Evolutionary conservation across 805 yeast genomes (phyloP).

Genomic region (Zygosaccharomyces rouxii): DNA sequence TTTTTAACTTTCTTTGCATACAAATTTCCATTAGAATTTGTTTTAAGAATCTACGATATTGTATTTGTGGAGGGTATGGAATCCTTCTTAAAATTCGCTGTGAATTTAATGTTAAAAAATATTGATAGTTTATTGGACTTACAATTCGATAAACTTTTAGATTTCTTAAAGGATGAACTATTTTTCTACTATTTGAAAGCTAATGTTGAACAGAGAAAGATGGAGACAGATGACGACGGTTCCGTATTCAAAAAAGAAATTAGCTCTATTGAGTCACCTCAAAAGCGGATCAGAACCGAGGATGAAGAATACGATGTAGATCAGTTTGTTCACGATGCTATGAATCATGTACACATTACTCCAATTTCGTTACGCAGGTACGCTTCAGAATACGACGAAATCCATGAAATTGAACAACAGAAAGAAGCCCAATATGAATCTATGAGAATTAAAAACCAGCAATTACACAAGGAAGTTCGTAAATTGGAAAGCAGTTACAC

Average conservation of each 20-base stretch:
- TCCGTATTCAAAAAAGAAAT: slow-evolving; percentile 17
- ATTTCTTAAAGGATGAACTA: slow-evolving; percentile 71
- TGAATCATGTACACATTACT: slow-evolving; percentile 56
- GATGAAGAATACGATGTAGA: slow-evolving; percentile 55
- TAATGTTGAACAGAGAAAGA: slow-evolving; percentile 17
- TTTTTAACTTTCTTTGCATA: slow-evolving; percentile 92
- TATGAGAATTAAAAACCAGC: slow-evolving; percentile 62
- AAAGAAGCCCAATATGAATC: slow-evolving; percentile 61
- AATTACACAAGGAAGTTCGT: slow-evolving; percentile 66
- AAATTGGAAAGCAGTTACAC: slow-evolving; percentile 67
- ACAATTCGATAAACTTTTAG: slow-evolving; percentile 71
- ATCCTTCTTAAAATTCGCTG: slow-evolving; percentile 76
- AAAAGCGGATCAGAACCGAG: slow-evolving; percentile 9
- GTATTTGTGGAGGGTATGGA: slow-evolving; percentile 90
- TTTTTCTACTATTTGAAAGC: slow-evolving; percentile 63
- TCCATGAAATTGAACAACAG: slow-evolving; percentile 62
- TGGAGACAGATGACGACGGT: slow-evolving; percentile 19
- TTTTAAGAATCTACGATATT: slow-evolving; percentile 80
- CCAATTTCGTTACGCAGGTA: slow-evolving; percentile 72
- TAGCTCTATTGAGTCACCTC: slow-evolving; percentile 7
- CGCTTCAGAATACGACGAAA: slow-evolving; percentile 67
- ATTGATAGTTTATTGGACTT: slow-evolving; percentile 53
- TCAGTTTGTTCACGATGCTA: slow-evolving; percentile 72
- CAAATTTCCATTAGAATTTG: slow-evolving; percentile 87
- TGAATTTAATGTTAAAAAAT: slow-evolving; percentile 72